Conservation (phyloP, 345 rosid genomes). For the Passiflora organensis region DNA sequence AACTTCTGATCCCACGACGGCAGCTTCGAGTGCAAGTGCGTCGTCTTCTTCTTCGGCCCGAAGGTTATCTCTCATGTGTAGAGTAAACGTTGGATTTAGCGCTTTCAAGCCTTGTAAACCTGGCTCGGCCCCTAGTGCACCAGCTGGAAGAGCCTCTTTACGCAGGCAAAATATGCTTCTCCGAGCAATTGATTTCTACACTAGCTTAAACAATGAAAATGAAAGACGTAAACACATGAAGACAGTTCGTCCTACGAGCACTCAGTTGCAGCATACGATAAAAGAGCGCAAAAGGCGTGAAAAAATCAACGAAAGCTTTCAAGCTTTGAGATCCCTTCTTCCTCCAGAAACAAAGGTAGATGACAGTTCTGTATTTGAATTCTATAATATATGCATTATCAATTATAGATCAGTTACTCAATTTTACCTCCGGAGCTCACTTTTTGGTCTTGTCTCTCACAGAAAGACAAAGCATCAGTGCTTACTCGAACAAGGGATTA, state of each 20-base stretch:
- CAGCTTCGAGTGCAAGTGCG: conserved; percentile 28
- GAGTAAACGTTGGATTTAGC: conserved; percentile 8
- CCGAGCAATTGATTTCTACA: conserved; percentile 45
- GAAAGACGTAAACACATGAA: conserved; percentile 35
- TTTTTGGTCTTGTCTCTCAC: neutral
- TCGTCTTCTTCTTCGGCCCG: conserved; percentile 43
- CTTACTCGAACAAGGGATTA: conserved; percentile 52
- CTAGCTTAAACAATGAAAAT: conserved; percentile 27
- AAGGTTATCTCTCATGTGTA: conserved; percentile 12
- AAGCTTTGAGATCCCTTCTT: conserved; percentile 64
- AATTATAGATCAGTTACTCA: too few species aligned
- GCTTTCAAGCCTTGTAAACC: conserved; percentile 51
- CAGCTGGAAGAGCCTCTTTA: conserved; percentile 4
- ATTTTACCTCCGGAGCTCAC: too few species aligned
- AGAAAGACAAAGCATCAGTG: conserved; percentile 78
- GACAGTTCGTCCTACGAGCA: conserved; percentile 33
- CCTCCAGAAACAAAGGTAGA: conserved; percentile 86
- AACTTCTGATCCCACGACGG: conserved; percentile 28
- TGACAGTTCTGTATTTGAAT: too few species aligned
- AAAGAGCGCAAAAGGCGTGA: conserved; percentile 85
- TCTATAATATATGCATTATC: too few species aligned
- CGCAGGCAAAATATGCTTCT: conserved; percentile 43
- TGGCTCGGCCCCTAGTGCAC: conserved; percentile 7
- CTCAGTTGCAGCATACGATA: conserved; percentile 83
- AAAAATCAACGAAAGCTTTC: conserved; percentile 79